Percentiles rank a stretch among this genome's conserved stretches.
These are phyloP conservation scores for Colletotrichum camelliae DNA, from an alignment of 2,329 filamentous ascomycete species.

Conservation along the genomic window DNA sequence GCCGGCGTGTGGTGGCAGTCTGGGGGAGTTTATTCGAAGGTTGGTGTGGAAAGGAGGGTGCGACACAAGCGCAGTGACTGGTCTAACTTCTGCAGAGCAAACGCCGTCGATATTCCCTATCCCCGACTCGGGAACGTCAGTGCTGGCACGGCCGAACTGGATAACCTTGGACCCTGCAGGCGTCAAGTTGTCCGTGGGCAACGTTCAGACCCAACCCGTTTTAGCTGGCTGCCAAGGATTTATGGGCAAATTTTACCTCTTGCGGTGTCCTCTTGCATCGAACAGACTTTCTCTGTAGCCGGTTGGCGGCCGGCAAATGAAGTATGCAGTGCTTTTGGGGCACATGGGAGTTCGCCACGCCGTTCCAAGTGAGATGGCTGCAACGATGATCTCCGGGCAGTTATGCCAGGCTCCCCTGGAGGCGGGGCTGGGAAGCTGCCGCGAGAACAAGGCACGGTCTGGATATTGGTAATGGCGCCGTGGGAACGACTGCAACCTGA, in stretches of 20 bases:
- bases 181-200: background rate
- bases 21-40: background rate
- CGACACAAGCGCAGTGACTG: background rate
- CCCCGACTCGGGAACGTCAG: background rate
- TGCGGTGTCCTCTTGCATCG: background rate
- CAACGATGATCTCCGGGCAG: slow-evolving; percentile 10
- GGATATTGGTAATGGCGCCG: background rate
- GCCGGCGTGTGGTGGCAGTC: background rate
- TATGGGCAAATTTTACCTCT: background rate
- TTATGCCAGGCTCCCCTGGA: background rate
- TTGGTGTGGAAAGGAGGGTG: background rate
- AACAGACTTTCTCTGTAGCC: background rate
- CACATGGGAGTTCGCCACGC: background rate
- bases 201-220: background rate
- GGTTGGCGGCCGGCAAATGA: background rate
- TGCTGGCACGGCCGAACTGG: background rate
- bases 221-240: background rate
- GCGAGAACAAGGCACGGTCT: slow-evolving; percentile 1
- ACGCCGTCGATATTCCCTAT: background rate
- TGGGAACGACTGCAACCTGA: background rate
- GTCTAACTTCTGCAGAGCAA: background rate
- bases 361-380: slow-evolving; percentile 1
- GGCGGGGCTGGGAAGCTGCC: background rate
- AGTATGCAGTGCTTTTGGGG: background rate
- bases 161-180: slow-evolving; percentile 5